Evolutionary conservation across 2,329 filamentous ascomycete genomes (phyloP), one percentile per base, ranked within the genome.

Genomic region (Esteya vermicola): DNA sequence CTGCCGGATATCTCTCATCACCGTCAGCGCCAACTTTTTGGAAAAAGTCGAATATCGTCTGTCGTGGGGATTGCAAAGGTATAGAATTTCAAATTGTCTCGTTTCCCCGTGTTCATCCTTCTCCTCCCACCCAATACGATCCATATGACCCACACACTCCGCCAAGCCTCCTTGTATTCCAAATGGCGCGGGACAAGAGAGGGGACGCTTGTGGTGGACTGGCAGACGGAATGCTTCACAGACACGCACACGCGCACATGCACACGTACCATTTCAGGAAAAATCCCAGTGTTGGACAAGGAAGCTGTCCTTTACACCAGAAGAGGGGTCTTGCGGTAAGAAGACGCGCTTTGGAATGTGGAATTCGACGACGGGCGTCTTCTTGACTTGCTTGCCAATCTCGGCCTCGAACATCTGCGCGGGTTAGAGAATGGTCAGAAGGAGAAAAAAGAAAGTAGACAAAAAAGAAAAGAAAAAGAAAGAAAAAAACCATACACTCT

Each of bases 271-370:
- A 35, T 27, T 21, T 33, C 40, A 54, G 4, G 50, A 43, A 50
- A 81, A 80, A 44, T 72, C 65, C 75, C 75, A 81, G 22, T 80
- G 57, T 53, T 68, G 75, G 34, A 71, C 70, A 19, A 79, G 49
- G 26, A 79, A 55, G 43, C 60, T 71, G 49, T 79, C 69, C 41
- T 70, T 63, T 13, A 62, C 54, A 32, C 56, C 63, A 6, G 64
- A 61, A 10, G 56, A 58, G 9, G 56, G 53, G 23, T 74, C 70
- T 12, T 73, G 64, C 1, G 68, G 63, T 37, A 69, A 51, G 39
- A 93, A 81, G 31, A 94, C 81, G 50, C 70, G 76, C 63, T 91
- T 91, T 8, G 89, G 88, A 47, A 98, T 95, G 58, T 91, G 84
- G 58, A 83, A 95, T 58, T 96, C 91, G 38, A 96, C 77, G 12